phyloP scores from a whole-genome alignment of 23 red algal genomes.

The Agarophyton chilense region DNA sequence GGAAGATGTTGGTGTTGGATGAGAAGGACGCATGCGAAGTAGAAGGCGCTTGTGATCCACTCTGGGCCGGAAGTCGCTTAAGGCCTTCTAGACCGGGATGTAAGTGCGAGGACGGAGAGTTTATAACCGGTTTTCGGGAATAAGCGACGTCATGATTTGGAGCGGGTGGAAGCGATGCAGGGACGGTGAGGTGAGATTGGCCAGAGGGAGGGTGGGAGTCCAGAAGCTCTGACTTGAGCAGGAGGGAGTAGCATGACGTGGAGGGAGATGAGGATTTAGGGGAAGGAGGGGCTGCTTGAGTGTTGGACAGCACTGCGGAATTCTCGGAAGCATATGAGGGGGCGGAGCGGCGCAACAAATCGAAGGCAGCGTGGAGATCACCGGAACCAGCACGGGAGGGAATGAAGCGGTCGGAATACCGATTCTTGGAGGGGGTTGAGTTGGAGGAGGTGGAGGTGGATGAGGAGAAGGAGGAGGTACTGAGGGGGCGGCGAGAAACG shows the following conservation, averaged over 20 bases:
- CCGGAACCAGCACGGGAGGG: conserved; percentile 20
- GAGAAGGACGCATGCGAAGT: background rate
- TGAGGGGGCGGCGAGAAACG: background rate
- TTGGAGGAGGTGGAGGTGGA: background rate
- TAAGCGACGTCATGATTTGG: background rate
- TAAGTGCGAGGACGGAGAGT: background rate
- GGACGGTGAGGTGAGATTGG: background rate
- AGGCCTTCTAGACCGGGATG: conserved; percentile 24
- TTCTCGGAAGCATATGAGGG: conserved; percentile 4
- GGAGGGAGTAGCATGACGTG: conserved; percentile 35
- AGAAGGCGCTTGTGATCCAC: background rate
- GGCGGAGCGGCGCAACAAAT: conserved; percentile 3
- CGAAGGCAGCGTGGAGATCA: conserved; percentile 33
- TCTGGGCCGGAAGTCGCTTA: background rate
- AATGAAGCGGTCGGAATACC: conserved; percentile 56
- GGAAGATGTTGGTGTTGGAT: background rate
- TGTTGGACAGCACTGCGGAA: background rate
- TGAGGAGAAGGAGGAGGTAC: conserved; percentile 2
- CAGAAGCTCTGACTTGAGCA: conserved; percentile 50
- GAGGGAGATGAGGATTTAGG: background rate
- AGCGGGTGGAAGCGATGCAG: background rate
- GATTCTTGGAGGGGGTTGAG: background rate
- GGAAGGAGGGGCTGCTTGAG: background rate
- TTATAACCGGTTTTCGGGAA: background rate
- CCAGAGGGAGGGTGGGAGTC: background rate